Conservation (phyloP, 208 protist genomes). For the Perkinsela sp. region DNA sequence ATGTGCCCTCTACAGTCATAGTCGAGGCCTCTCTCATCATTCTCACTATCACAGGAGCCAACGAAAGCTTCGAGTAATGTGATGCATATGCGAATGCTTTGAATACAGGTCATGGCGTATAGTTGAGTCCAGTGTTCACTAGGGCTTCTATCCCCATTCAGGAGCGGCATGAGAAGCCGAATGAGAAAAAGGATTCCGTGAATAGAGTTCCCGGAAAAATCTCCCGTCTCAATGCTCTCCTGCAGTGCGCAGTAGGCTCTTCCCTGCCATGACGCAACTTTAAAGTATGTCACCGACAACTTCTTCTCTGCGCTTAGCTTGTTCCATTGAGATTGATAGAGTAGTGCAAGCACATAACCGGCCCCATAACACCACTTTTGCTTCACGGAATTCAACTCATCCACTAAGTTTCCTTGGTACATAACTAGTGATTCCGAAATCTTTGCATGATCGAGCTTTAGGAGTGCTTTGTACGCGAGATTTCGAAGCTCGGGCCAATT, state of each 20-base stretch:
- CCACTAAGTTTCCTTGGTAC: not conserved
- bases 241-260: too few species aligned
- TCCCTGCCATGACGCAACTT: too few species aligned
- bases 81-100: not conserved
- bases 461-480: not conserved
- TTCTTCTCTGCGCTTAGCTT: not conserved
- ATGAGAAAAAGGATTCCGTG: not conserved
- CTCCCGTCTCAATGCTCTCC: not conserved
- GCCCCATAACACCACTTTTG: not conserved
- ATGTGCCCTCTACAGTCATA: not conserved
- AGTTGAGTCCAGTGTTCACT: not conserved
- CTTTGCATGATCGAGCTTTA: not conserved
- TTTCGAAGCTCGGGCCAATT: not conserved
- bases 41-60: not conserved
- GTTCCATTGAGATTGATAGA: not conserved
- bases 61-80: not conserved
- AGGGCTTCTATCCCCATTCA: not conserved
- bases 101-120: not conserved
- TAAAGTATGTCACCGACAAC: too few species aligned
- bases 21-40: not conserved
- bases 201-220: not conserved
- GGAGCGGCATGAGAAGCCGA: too few species aligned
- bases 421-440: not conserved
- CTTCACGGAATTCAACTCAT: not conserved
- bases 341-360: not conserved